phyloP scores from a whole-genome alignment of 2,329 filamentous ascomycete species.

The Aspergillus sp. region DNA sequence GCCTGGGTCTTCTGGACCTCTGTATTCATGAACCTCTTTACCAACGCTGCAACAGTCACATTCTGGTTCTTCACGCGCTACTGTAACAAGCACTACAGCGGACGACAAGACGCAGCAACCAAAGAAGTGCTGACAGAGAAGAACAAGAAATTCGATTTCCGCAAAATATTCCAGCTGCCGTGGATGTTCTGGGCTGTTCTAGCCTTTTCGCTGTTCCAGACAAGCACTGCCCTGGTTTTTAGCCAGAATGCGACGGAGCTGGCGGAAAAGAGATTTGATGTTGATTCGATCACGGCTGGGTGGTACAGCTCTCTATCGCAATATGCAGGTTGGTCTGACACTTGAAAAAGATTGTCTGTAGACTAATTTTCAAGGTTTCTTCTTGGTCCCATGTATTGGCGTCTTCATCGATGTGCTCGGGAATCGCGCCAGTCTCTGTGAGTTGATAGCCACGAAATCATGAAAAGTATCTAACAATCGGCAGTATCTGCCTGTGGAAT shows the following conservation, averaged over 20 bases:
- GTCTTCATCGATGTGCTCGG: constrained; percentile 59
- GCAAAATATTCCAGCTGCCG: constrained; percentile 57
- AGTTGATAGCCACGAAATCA: no score
- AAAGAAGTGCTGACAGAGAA: constrained; percentile 61
- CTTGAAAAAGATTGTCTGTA: no score
- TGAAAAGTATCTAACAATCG: constrained; percentile 13
- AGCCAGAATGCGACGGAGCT: constrained; percentile 61
- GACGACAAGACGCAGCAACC: constrained; percentile 55
- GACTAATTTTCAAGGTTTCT: constrained; percentile 43
- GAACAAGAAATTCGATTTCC: constrained; percentile 57
- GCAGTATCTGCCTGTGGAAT: constrained; percentile 45
- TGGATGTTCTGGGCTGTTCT: constrained; percentile 62
- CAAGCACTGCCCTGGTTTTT: constrained; percentile 56
- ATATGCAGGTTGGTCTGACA: constrained; percentile 44
- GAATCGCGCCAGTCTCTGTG: constrained; percentile 49
- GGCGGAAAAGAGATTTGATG: constrained; percentile 59
- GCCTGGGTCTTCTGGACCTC: constrained; percentile 65
- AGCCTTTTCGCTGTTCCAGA: constrained; percentile 59
- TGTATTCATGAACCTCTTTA: constrained; percentile 65
- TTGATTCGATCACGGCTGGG: constrained; percentile 56
- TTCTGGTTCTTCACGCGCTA: constrained; percentile 60
- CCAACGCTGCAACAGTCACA: constrained; percentile 53
- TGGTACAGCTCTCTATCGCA: constrained; percentile 61
- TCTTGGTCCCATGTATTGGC: constrained; percentile 58
- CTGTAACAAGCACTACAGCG: constrained; percentile 49